A percentile compares a stretch with the other conserved stretches of the same genome.
These are phyloP conservation scores for Pleurozium schreberi DNA, from an alignment of 225 moss, liverwort and hornwort species.

Conservation along the genomic window DNA sequence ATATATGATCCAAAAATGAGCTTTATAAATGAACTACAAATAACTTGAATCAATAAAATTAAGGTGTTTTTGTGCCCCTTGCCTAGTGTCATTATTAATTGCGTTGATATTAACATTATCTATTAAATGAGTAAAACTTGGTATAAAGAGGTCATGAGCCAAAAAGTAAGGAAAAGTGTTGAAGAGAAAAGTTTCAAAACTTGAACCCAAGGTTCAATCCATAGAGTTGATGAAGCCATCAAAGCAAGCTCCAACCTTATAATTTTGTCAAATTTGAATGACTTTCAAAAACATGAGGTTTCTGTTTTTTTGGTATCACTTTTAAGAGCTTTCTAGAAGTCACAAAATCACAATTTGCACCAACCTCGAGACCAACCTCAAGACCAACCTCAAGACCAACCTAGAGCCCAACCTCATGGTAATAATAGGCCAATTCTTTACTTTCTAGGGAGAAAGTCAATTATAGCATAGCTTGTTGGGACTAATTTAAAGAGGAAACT, in stretches of 20 bases:
- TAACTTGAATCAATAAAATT: background rate
- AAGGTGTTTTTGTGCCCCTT: background rate
- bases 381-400: too few species aligned
- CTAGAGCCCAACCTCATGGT: too few species aligned
- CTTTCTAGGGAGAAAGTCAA: background rate
- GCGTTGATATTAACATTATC: background rate
- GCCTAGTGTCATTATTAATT: background rate
- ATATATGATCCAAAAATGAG: background rate
- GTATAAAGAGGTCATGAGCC: fast-evolving
- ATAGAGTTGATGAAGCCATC: background rate
- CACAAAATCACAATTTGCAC: background rate
- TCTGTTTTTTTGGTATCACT: background rate
- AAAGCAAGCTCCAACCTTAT: background rate
- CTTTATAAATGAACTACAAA: background rate
- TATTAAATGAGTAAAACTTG: background rate
- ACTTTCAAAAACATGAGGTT: background rate
- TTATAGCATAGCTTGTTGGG: background rate
- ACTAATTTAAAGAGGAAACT: background rate
- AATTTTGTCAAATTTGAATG: background rate
- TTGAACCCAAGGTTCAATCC: fast-evolving
- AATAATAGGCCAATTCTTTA: background rate
- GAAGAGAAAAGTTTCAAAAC: background rate
- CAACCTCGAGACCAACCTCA: too few species aligned
- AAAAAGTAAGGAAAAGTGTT: background rate
- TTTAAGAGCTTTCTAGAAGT: background rate